phyloP scores from a whole-genome alignment of 2,329 filamentous ascomycete species.

The Fusarium cyanostomum region DNA sequence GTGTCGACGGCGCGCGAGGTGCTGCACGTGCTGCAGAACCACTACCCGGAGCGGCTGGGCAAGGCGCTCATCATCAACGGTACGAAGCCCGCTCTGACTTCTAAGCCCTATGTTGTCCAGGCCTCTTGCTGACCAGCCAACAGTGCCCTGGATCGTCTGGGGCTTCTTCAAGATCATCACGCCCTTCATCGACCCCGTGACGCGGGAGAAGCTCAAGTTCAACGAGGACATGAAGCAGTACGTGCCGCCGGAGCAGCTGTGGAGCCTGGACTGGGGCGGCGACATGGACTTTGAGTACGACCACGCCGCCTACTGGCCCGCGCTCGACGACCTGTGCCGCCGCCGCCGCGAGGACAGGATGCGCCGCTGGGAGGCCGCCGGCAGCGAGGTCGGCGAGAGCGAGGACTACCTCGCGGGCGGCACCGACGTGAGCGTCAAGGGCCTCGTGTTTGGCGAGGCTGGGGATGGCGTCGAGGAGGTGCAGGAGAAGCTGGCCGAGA shows the following conservation, averaged over 20 bases:
- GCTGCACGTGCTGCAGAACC: constrained; percentile 90
- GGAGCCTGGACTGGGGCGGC: constrained; percentile 78
- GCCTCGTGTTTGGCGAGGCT: constrained; percentile 43
- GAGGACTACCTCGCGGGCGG: constrained; percentile 86
- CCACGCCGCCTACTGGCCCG: constrained; percentile 89
- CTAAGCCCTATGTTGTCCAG: too few species aligned
- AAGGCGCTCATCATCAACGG: constrained; percentile 89
- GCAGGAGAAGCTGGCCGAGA: constrained; percentile 43
- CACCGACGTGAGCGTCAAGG: constrained; percentile 48
- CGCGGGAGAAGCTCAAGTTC: constrained; percentile 95
- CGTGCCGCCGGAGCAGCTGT: constrained; percentile 83
- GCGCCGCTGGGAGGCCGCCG: constrained; percentile 80
- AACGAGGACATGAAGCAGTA: constrained; percentile 89
- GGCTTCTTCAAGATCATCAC: constrained; percentile 97
- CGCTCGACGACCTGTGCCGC: constrained; percentile 75
- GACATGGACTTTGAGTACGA: constrained; percentile 91
- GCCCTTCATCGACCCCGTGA: constrained; percentile 95
- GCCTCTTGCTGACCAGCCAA: background rate
- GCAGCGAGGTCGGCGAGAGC: constrained; percentile 83
- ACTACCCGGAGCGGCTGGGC: constrained; percentile 93
- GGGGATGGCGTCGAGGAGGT: constrained; percentile 34
- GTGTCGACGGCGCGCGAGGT: constrained; percentile 82
- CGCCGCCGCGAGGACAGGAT: constrained; percentile 70
- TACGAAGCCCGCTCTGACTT: constrained; percentile 50
- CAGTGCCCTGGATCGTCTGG: constrained; percentile 89